These are phyloP conservation scores for Cardamine resedifolia DNA, from an alignment of 345 rosid genomes.

Conservation along the genomic window DNA sequence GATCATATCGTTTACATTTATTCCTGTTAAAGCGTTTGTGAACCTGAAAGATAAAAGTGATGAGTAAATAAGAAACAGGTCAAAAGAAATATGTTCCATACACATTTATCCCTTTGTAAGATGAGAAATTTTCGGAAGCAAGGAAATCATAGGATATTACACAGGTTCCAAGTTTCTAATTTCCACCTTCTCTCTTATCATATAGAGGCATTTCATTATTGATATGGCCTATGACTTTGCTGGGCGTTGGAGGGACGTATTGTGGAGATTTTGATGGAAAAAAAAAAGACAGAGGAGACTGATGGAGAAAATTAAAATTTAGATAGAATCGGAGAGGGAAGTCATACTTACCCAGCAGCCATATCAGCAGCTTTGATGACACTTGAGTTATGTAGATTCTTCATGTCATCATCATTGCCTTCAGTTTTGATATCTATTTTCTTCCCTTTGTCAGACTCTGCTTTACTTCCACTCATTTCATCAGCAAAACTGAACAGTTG, in stretches of 20 bases:
- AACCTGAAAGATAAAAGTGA: conserved; percentile 57
- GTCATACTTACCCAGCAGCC: conserved; percentile 83
- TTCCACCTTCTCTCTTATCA: neutral
- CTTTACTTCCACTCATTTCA: conserved; percentile 53
- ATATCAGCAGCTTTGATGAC: conserved; percentile 94
- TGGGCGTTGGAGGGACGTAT: neutral
- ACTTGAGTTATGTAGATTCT: conserved; percentile 71
- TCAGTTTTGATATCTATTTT: conserved; percentile 64
- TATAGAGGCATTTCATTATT: neutral
- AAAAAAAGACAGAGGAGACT: neutral
- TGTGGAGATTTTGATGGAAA: neutral
- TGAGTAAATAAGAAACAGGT: neutral
- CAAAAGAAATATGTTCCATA: neutral
- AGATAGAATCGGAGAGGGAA: conserved; percentile 18
- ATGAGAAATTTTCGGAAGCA: neutral
- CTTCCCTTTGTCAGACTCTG: conserved; percentile 81
- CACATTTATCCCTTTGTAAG: neutral
- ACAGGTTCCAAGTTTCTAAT: neutral
- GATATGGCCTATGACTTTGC: neutral
- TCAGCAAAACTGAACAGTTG: conserved; percentile 60
- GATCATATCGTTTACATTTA: conserved; percentile 61
- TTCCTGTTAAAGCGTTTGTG: conserved; percentile 67
- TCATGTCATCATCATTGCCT: conserved; percentile 71
- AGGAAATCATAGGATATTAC: neutral
- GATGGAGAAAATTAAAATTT: neutral